phyloP scores from a whole-genome alignment of 2,329 filamentous ascomycete species.

The Lecanicillium sp. region DNA sequence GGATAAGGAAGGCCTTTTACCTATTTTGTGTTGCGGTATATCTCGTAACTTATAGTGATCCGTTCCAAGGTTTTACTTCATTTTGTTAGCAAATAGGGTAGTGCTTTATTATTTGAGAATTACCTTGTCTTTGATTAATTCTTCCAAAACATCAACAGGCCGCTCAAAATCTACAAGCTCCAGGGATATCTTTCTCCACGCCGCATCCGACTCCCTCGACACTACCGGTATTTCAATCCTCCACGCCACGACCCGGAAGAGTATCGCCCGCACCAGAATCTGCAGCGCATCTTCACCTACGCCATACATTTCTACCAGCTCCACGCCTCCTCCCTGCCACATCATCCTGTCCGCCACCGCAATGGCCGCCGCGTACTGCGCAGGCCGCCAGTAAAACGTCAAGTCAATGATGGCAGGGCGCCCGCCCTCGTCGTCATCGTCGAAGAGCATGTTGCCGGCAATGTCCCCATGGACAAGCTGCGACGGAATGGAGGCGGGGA shows the following conservation, averaged over 20 bases:
- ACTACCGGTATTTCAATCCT: constrained; percentile 5
- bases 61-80: too few species aligned
- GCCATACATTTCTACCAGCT: constrained; percentile 12
- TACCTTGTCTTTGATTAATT: too few species aligned
- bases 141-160: too few species aligned
- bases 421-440: neutral
- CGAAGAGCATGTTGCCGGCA: constrained; percentile 14
- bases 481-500: neutral
- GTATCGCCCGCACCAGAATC: constrained; percentile 12
- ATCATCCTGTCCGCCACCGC: constrained; percentile 12
- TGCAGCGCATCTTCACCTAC: constrained; percentile 10
- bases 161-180: neutral
- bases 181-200: neutral
- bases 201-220: neutral
- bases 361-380: constrained; percentile 13
- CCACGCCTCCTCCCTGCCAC: constrained; percentile 8
- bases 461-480: constrained; percentile 14
- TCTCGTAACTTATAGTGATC: too few species aligned
- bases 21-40: too few species aligned
- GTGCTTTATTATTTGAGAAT: too few species aligned
- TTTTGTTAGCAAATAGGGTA: too few species aligned
- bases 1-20: too few species aligned
- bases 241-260: constrained; percentile 14
- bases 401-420: constrained; percentile 14
- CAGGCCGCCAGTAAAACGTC: constrained; percentile 15